phyloP scores from a whole-genome alignment of 1,284 basidiomycete genomes.

The Naganishia sp. region DNA sequence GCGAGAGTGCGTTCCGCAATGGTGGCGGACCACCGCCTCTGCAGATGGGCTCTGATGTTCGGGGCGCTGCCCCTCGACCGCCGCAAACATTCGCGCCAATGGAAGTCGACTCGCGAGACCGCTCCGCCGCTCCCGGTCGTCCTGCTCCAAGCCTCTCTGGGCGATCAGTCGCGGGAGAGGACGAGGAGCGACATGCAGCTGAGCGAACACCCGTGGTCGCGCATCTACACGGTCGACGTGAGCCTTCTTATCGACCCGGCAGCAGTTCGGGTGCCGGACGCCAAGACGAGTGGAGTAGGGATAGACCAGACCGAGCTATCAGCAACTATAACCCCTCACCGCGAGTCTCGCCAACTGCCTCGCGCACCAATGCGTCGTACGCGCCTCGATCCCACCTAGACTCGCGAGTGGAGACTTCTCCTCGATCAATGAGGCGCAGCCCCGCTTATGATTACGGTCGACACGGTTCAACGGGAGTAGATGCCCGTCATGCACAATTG shows the following conservation, averaged over 20 bases:
- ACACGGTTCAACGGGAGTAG: conserved; percentile 14
- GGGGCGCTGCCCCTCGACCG: conserved; percentile 53
- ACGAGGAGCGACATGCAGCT: conserved; percentile 27
- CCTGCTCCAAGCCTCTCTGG: conserved; percentile 26
- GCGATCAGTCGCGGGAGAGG: conserved; percentile 11
- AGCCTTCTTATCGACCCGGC: conserved; percentile 17
- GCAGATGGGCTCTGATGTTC: conserved; percentile 19
- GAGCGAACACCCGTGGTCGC: conserved; percentile 28
- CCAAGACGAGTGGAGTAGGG: conserved; percentile 14
- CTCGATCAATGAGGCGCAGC: conserved; percentile 5
- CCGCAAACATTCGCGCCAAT: conserved; percentile 72
- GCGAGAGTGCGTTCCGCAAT: conserved; percentile 48
- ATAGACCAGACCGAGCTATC: neutral
- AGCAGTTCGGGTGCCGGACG: conserved; percentile 31
- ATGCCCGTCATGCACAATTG: conserved; percentile 7
- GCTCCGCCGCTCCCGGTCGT: conserved; percentile 34
- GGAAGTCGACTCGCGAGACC: conserved; percentile 70
- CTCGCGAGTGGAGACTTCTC: conserved; percentile 16
- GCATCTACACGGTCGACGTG: conserved; percentile 13
- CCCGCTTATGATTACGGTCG: conserved; percentile 22
- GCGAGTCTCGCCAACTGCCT: conserved; percentile 3
- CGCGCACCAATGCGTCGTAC: neutral
- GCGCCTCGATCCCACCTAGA: conserved; percentile 5
- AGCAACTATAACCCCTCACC: conserved; percentile 18
- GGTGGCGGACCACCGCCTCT: conserved; percentile 48